phyloP scores from a whole-genome alignment of 2,329 filamentous ascomycete genomes.

The Aureobasidium sp. region DNA sequence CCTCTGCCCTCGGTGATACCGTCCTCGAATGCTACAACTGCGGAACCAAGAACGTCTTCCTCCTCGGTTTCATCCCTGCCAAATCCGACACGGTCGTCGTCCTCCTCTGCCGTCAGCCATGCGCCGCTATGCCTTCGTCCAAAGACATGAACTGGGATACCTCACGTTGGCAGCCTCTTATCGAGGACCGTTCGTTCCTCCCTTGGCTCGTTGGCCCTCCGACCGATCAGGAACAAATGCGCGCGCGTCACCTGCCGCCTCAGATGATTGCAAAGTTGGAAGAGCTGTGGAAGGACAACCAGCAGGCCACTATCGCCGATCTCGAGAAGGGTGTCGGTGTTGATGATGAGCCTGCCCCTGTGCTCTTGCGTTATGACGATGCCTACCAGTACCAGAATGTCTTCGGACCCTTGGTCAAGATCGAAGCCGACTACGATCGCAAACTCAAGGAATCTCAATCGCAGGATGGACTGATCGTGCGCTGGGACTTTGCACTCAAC shows the following conservation, averaged over 20 bases:
- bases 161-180: conserved; percentile 92
- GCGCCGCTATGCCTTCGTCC: conserved; percentile 85
- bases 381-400: conserved; percentile 99
- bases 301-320: conserved; percentile 78
- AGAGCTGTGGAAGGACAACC: conserved; percentile 97
- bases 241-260: conserved; percentile 84
- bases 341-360: conserved; percentile 90
- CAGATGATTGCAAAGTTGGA: conserved; percentile 95
- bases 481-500: conserved; percentile 92
- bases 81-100: conserved; percentile 99
- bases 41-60: conserved; percentile 97
- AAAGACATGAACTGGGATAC: conserved; percentile 99
- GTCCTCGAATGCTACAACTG: conserved; percentile 98
- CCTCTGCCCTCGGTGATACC: conserved; percentile 88
- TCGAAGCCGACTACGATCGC: conserved; percentile 97
- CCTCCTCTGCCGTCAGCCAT: conserved; percentile 90
- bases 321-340: conserved; percentile 85
- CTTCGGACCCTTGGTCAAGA: conserved; percentile 95
- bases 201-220: conserved; percentile 87
- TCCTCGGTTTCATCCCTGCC: conserved; percentile 94
- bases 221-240: conserved; percentile 90
- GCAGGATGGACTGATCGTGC: conserved; percentile 87
- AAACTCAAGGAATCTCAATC: conserved; percentile 98
- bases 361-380: conserved; percentile 90
- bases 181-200: conserved; percentile 92